Percentiles rank a stretch among this genome's conserved stretches.
Evolutionary conservation across 805 yeast species (phyloP).

Genomic region (Metschnikowia baotianmanensis): DNA sequence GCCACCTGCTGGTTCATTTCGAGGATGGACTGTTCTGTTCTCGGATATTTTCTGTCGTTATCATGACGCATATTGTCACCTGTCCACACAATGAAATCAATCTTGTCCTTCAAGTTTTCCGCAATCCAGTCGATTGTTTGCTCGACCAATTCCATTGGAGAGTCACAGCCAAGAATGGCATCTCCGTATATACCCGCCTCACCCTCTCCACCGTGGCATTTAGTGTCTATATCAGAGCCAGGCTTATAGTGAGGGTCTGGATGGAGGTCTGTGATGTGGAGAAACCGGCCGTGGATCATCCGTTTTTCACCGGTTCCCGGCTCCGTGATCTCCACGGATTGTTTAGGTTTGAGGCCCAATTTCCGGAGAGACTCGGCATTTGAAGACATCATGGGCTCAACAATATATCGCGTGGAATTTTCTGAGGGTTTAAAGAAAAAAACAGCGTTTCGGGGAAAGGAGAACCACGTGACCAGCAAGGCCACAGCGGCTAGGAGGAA

Average conservation of each 20-base stretch:
- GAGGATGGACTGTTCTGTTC: conserved; percentile 70
- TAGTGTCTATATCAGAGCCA: conserved; percentile 46
- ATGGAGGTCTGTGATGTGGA: conserved; percentile 86
- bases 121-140: conserved; percentile 67
- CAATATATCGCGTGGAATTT: background rate
- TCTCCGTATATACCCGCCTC: conserved; percentile 69
- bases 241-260: conserved; percentile 68
- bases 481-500: conserved; percentile 1
- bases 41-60: conserved; percentile 69
- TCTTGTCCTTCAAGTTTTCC: conserved; percentile 63
- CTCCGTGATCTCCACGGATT: conserved; percentile 25
- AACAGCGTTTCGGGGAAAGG: background rate
- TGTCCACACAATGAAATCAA: conserved; percentile 87
- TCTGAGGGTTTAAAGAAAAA: background rate
- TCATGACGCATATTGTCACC: conserved; percentile 89
- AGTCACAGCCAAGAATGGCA: conserved; percentile 74
- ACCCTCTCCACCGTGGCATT: conserved; percentile 61
- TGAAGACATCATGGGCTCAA: conserved; percentile 2
- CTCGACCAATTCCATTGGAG: conserved; percentile 61
- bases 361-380: background rate
- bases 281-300: conserved; percentile 66
- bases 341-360: conserved; percentile 36
- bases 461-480: conserved; percentile 2
- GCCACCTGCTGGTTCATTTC: conserved; percentile 64
- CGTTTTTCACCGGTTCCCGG: conserved; percentile 22